Evolutionary conservation across 2,329 filamentous ascomycete species (phyloP), one percentile per base, ranked within the genome.

Genomic region (Alternaria sp.): DNA sequence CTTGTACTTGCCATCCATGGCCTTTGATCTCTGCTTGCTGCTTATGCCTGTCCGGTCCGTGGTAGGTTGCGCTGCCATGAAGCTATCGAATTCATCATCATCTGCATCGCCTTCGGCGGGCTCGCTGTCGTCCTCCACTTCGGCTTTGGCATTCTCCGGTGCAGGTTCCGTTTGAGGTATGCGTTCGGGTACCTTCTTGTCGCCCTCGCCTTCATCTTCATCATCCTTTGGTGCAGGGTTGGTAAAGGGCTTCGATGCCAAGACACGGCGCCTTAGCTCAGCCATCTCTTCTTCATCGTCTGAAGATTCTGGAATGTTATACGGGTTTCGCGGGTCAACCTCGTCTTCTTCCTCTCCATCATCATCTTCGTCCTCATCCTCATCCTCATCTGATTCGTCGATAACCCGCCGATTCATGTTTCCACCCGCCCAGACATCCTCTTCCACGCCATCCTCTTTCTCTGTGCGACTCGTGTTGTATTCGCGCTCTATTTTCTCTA

Each of bases 211-310:
- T 8, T 68, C 64, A 9, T 71, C 66, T 4, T 68, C 59, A 9
- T 66, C 56, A 32, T 67, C 62, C 32, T 69, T 79, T 72, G 49
- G 81, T 51, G 64, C 80, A 10, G 86, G 81, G 68, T 92, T 92
- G 45, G 91, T 83, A 74, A 99, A 99, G 0, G 93, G 89, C 76
- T 95, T 97, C 7, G 95, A 97, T 7, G 91, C 91, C 3, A 99
- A 86, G n/a, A 98, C 93, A 71, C 93, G 92, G 58, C 91, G 89
- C 52, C 96, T 88, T 56, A 99, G 90, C 74, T 97, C 94, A 36
- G 93, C 94, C 94, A 98, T 98, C 76, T 93, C 90, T 56, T 92
- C 91, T 72, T 96, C 93, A 61, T 97, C 91, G 60, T 92, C 92
- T 30, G 88, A 89, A 5, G 80, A 79, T 59, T 93, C 91, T 10